Base-by-base conservation (phyloP, 2,329 filamentous ascomycete species). In the Alternaria longipes region DNA sequence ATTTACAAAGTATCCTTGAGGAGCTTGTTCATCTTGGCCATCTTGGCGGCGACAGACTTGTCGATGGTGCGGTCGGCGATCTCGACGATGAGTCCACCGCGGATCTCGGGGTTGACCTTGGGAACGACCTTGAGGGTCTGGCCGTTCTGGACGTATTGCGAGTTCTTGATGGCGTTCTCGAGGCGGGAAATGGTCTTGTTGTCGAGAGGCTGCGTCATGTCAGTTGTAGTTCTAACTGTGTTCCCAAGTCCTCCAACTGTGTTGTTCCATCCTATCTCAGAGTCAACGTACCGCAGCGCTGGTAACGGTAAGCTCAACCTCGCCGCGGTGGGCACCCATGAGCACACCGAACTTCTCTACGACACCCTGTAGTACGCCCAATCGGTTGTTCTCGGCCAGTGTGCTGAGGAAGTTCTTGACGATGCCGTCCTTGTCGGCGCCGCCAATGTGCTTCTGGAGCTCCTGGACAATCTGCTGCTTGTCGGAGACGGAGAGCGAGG, bases 21-120 rank as follows among this genome's bases (percentile, higher is more conserved):
- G 81, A 97, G 90, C 91, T 98, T 99, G 92, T 99, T 99, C 89
- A 99, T 92, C 89, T 93, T 97, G 81, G 92, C 88, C 83, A 99
- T 91, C 88, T 94, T 96, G 81, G 91, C 86, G 51, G 94, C 94
- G 78, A 99, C 94, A 83, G 91, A 95, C 74, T 97, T 91, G 84
- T 99, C 95, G 79, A 99, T 97, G 81, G 94, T 98, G 79, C 94
- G 91, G 87, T 98, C 94, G 77, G 94, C 94, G 73, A 98, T 91
- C 85, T 98, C 94, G 78, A 99, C 94, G 70, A 99, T 84, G 71
- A 99, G 89, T 65, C 95, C 95, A 71, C 95, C 95, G 70, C 96
- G 84, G 78, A 99, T 94, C 61, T 98, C 94, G 64, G 94, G 87
- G 88, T 97, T 95, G 82, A 98, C 91, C 86, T 93, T 91, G 84